Base-by-base conservation (phyloP, 1,284 basidiomycete genomes). In the Ceratobasidium sp. region DNA sequence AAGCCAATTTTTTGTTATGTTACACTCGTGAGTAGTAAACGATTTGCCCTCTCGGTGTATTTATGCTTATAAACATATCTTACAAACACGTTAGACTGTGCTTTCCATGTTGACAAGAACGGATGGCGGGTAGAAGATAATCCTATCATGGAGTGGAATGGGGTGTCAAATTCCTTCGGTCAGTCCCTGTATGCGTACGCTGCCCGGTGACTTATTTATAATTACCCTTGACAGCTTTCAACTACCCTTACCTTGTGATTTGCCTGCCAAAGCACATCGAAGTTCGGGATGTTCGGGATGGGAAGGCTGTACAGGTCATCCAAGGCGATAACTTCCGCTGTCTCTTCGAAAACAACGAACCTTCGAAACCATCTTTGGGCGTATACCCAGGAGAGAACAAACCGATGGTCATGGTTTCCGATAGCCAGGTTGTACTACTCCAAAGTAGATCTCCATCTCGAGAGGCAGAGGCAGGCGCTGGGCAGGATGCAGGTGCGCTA, bases 121-220 rank as follows among this genome's bases (percentile, higher is more conserved):
- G 98, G 98, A 11, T 95, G 95, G 87, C 87, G 96, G 74, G 93
- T 96, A 61, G 87, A 95, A 71, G 91, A 89, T 77, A 91, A 94
- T 76, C 98, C 98, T 87, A 94, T 97, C 86, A 92, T 99, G 27
- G 88, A 95, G 78, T 99, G 98, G 98, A 96, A 98, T 83, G 98
- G 98, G 3, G 87, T 87, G 56, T 98, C 98, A 0, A 93, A 93
- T 1, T 91, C 92, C 31, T 99, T 99, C 80, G 96, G 95, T 97
- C 78, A 81, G 91, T 83, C 2, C 2, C 49, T 22, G 9, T 65
- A 53, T 58, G 51, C 34, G 51, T 8, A 22, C 6, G 24, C 51
- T 71, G 29, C 22, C 13, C 7, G 7, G 9, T 53, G 51, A 11
- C 19, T 62, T 13, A 72, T 31, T 19, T 2, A n/a, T 16, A 11